Conservation (phyloP, 257 asterid genomes). For the Solanum arcanum region DNA sequence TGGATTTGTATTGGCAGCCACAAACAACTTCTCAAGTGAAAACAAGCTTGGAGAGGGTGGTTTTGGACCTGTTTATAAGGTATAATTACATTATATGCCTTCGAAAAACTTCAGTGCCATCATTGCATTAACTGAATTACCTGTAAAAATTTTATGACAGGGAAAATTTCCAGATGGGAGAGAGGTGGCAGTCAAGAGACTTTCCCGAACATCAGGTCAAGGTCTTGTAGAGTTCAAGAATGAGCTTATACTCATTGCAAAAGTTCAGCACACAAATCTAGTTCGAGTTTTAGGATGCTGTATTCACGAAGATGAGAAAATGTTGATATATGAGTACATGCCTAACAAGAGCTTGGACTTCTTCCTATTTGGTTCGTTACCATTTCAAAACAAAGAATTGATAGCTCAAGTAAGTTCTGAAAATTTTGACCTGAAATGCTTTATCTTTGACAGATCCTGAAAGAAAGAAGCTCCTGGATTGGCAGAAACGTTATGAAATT, state of each 20-base stretch:
- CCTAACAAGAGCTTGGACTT: conserved; percentile 39
- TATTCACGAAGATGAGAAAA: conserved; percentile 41
- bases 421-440: not conserved
- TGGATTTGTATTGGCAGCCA: conserved; percentile 33
- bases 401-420: not conserved
- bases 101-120: not conserved
- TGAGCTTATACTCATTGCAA: conserved; percentile 48
- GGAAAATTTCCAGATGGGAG: conserved; percentile 39
- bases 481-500: conserved; percentile 22
- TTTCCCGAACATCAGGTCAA: conserved; percentile 43
- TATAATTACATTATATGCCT: not conserved
- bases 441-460: conserved; percentile 6
- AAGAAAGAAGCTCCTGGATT: conserved; percentile 6
- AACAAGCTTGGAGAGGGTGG: conserved; percentile 58
- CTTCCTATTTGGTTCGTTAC: conserved; percentile 32
- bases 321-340: conserved; percentile 51
- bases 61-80: conserved; percentile 39
- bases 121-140: not conserved
- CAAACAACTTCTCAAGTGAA: conserved; percentile 28
- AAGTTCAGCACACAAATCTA: conserved; percentile 56
- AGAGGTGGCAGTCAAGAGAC: conserved; percentile 50
- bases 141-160: conserved; percentile 5
- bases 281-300: conserved; percentile 48
- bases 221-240: conserved; percentile 53
- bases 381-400: not conserved